Base-by-base conservation (phyloP, 1,139 yeast genomes). In the Yamadazyma friedrichii region DNA sequence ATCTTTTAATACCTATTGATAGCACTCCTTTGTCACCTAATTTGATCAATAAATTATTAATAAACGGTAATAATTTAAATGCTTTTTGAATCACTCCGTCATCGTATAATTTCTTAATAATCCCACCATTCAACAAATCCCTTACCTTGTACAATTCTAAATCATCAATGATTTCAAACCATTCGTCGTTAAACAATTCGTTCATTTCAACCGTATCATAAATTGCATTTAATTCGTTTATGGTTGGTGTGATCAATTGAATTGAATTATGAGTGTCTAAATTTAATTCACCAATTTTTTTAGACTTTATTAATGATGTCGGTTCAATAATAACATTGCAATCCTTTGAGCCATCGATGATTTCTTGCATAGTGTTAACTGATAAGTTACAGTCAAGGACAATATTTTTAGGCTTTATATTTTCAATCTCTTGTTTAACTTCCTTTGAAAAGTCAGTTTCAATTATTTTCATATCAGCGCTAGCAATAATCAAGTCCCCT, bases 391-490 rank as follows among this genome's bases (percentile, higher is more conserved):
- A 84, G 55, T 88, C 96, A 34, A 84, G 55, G 3, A 84, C 69
- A 3, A 86, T 71, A 33, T 68, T 60, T 8, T 59, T 49, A 0
- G 87, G 82, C 1, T 55, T 40, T 3, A 63, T 51, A 12, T 53
- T 33, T 1, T 43, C 44, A 2, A 80, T 52, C 49, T 66, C 64
- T 0, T 58, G 36, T 3, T 56, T 47, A 2, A 84, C 67, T 46
- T 74, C 74, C 3, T 35, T 12, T 22, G 77, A 67, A 42, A 80
- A 51, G 22, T 72, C 65, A 12, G 50, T 45, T 49, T 85, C 88
- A 13, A 84, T 67, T 10, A 84, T 78, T 10, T 67, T 67, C 96
- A 89, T 88, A 55, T 87, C 96, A 3, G 96, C 93, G 56, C 89
- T 82, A 0, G 96, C 95, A 13, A 86, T 67, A 6, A 85, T 56